Evolutionary conservation across 768 basidiomycete genomes (phyloP).

Genomic region (Suillus discolor): DNA sequence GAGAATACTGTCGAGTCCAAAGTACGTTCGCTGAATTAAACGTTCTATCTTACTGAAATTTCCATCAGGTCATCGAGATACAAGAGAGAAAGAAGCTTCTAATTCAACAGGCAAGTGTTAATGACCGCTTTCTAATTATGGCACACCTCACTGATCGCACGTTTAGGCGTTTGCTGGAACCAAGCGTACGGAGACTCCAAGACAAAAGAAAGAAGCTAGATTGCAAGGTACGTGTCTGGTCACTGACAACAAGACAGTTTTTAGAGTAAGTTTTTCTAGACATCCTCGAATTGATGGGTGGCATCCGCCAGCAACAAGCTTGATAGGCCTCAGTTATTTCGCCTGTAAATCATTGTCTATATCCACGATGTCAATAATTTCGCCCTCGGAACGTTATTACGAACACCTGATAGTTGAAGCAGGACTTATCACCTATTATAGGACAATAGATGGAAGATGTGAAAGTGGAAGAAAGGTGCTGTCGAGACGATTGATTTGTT

Average conservation of each 20-base stretch:
- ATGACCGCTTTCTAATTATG: not conserved
- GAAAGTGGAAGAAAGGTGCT: not conserved
- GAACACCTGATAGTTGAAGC: not conserved
- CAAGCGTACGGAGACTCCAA: slow-evolving; percentile 71
- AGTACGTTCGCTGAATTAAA: slow-evolving; percentile 38
- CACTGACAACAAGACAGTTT: not conserved
- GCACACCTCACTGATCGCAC: not conserved
- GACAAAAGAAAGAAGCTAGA: slow-evolving; percentile 78
- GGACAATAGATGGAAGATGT: not conserved
- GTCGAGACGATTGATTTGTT: not conserved
- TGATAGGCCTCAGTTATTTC: not conserved
- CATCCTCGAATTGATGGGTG: slow-evolving; percentile 58
- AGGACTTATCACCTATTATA: not conserved
- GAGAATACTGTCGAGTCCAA: slow-evolving; percentile 89
- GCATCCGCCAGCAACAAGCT: slow-evolving; percentile 31
- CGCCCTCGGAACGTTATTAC: not conserved
- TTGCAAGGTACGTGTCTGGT: slow-evolving; percentile 60
- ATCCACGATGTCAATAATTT: not conserved
- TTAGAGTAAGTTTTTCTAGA: slow-evolving; percentile 39
- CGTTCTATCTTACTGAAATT: not conserved
- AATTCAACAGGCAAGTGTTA: slow-evolving; percentile 62
- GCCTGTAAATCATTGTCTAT: not conserved
- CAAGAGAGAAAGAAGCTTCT: slow-evolving; percentile 83
- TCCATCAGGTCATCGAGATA: slow-evolving; percentile 69
- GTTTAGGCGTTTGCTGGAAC: slow-evolving; percentile 83